Conservation (phyloP, 2,329 filamentous ascomycete genomes). For the Pyrenochaeta sp. region DNA sequence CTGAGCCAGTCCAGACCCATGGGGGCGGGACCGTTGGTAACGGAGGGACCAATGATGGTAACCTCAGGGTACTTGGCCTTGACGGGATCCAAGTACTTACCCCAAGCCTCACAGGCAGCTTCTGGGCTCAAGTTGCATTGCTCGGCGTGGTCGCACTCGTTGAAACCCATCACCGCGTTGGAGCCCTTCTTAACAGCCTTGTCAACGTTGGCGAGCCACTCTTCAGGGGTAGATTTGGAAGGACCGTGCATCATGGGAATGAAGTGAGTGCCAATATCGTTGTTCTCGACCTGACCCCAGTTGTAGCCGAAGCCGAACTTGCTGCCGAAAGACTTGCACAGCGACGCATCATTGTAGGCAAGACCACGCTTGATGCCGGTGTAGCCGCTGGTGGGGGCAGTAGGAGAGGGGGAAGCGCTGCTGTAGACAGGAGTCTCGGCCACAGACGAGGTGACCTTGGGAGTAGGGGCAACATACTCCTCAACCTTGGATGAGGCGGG, state of each 20-base stretch:
- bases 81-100: slow-evolving; percentile 43
- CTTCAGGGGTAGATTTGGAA: slow-evolving; percentile 27
- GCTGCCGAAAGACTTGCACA: slow-evolving; percentile 61
- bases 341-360: slow-evolving; percentile 67
- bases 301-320: slow-evolving; percentile 71
- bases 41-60: slow-evolving; percentile 43
- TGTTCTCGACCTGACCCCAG: slow-evolving; percentile 61
- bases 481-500: slow-evolving; percentile 19
- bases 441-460: slow-evolving; percentile 15
- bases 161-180: slow-evolving; percentile 49
- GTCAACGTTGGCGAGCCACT: slow-evolving; percentile 51
- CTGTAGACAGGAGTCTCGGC: slow-evolving; percentile 4
- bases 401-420: slow-evolving; percentile 18
- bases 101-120: slow-evolving; percentile 42
- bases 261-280: slow-evolving; percentile 61
- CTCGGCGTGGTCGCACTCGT: slow-evolving; percentile 44
- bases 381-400: slow-evolving; percentile 27
- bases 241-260: slow-evolving; percentile 62
- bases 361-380: slow-evolving; percentile 68
- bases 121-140: slow-evolving; percentile 46
- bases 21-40: slow-evolving; percentile 32
- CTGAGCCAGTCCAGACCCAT: slow-evolving; percentile 44
- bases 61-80: slow-evolving; percentile 34
- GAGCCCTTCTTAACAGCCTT: slow-evolving; percentile 41
- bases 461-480: slow-evolving; percentile 17